Base-by-base conservation (phyloP, 2,329 filamentous ascomycete genomes). In the Neophaeococcomyces aloes region DNA sequence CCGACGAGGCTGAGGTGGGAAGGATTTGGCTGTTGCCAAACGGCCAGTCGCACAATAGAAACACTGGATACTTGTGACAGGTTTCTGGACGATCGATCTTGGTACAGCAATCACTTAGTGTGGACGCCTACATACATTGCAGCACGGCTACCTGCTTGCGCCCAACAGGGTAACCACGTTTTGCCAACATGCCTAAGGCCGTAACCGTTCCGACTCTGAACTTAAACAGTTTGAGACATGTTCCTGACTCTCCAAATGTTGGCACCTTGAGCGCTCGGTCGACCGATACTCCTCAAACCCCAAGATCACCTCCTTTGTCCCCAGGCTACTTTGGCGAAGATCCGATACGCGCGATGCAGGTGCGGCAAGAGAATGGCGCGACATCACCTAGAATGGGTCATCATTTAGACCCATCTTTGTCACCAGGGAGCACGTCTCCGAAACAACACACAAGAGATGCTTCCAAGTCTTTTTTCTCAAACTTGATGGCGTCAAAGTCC, bases 401-500 rank as follows among this genome's bases (percentile, higher is more conserved):
- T 7, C 67, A 69, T 45, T 66, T 65, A 29, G 66, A 63, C 50
- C 63, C 65, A 38, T 65, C 66, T 43, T 60, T 65, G 15, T 68
- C 66, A 1, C 61, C 65, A 21, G 45, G 42, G 13, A 42, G 50
- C 25, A 34, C 7, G 58, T 65, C 35, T 51, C 61, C 51, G 5
- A 52, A 57, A 11, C 66, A 64, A 46, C 67, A 69, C 48, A 56
- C 54, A 11, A 63, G 67, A 44, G 67, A 70, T 48, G 54, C 61
- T 3, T 70, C 67, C 2, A 64, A 61, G 38, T 67, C 65, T 2
- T 68, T 70, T 44, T 69, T 70, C 46, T 63, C 65, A 10, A 68
- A 61, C 44, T 56, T 70, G 33, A 69, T 67, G 55, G 66, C 66
- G 4, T 65, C 65, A 3, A 67, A 66, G 49, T 63, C 65, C 10